Evolutionary conservation across 176 grass and related monocot species (phyloP).

Genomic region (Tuctoria greenei): DNA sequence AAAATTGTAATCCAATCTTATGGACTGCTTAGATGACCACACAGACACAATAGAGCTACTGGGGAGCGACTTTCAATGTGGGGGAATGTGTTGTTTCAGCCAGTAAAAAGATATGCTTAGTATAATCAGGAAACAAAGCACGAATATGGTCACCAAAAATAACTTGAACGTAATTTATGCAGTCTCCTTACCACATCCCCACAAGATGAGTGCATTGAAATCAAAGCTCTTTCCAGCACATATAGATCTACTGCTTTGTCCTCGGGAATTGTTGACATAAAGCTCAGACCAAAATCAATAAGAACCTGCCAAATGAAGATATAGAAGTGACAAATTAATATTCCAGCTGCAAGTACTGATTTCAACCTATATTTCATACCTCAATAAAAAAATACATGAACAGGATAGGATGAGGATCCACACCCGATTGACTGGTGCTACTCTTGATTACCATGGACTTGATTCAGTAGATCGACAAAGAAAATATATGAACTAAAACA

Average conservation of each 20-base stretch:
- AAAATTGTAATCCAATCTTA: not conserved
- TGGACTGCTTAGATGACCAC: not conserved
- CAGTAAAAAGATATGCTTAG: not conserved
- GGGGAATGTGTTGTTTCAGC: not conserved
- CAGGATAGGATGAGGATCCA: not conserved
- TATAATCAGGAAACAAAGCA: not conserved
- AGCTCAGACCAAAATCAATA: slow-evolving; percentile 97
- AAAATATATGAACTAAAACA: slow-evolving; percentile 7
- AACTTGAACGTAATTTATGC: slow-evolving; percentile 3
- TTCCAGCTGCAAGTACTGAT: not conserved
- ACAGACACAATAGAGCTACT: not conserved
- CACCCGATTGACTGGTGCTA: not conserved
- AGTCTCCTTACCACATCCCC: slow-evolving; percentile 71
- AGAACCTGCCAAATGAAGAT: slow-evolving; percentile 62
- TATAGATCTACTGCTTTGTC: slow-evolving; percentile 97
- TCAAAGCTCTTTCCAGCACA: slow-evolving; percentile 91
- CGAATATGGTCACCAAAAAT: not conserved
- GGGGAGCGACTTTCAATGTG: not conserved
- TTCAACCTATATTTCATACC: not conserved
- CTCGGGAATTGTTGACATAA: slow-evolving; percentile 86
- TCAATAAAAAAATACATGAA: slow-evolving; percentile 19
- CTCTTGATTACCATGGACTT: not conserved
- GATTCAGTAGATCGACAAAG: slow-evolving; percentile 5
- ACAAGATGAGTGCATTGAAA: slow-evolving; percentile 98
- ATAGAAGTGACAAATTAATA: slow-evolving; percentile 4